phyloP scores from a whole-genome alignment of 345 rosid genomes.

The Moricandia moricandioides region DNA sequence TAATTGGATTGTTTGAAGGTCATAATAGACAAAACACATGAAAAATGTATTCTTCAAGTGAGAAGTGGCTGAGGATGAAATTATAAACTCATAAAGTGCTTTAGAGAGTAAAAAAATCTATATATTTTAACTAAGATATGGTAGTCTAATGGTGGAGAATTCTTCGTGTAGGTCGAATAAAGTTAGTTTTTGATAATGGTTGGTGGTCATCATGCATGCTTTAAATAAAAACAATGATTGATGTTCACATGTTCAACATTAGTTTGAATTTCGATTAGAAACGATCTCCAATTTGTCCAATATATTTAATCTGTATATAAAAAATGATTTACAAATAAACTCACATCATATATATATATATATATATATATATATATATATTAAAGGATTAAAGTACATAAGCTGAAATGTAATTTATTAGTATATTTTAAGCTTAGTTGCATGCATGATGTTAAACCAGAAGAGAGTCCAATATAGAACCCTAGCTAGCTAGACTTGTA shows the following conservation, averaged over 20 bases:
- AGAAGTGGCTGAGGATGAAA: too few species aligned
- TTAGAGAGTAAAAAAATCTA: too few species aligned
- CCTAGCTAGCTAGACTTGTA: constrained; percentile 17
- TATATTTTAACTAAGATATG: background rate
- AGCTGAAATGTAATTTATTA: constrained; percentile 15
- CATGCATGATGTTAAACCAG: constrained; percentile 23
- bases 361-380: background rate
- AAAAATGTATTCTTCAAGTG: too few species aligned
- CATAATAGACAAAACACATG: too few species aligned
- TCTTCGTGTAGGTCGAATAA: background rate
- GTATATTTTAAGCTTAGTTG: constrained; percentile 20
- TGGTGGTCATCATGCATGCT: background rate
- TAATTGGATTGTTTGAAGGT: too few species aligned
- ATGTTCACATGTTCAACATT: background rate
- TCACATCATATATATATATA: background rate
- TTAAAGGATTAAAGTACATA: background rate
- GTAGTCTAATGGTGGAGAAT: background rate
- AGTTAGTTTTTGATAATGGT: background rate
- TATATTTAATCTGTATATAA: background rate
- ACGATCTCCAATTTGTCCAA: background rate
- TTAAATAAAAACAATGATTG: background rate
- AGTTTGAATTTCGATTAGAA: background rate
- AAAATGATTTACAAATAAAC: background rate
- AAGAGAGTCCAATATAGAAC: constrained; percentile 22
- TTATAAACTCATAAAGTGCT: too few species aligned